Conservation (phyloP, 139 green algal genomes). For the Zygnema cylindricum region DNA sequence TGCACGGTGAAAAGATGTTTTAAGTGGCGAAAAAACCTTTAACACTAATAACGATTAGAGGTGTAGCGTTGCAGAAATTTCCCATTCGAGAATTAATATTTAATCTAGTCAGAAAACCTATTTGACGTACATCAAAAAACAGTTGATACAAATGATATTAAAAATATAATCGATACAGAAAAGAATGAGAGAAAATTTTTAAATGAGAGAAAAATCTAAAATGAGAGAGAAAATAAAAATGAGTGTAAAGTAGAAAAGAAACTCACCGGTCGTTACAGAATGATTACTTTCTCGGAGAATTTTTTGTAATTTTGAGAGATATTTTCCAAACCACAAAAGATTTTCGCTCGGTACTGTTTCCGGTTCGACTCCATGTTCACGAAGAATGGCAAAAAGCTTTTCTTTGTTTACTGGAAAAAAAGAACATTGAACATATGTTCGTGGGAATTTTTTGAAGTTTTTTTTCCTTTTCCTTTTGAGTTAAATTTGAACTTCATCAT, state of each 20-base stretch:
- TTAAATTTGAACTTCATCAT: too few species aligned
- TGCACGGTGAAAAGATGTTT: too few species aligned
- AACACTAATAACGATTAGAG: too few species aligned
- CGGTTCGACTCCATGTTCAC: conserved; percentile 32
- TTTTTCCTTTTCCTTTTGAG: too few species aligned
- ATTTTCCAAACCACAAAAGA: conserved; percentile 4
- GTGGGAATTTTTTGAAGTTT: too few species aligned
- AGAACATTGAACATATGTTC: too few species aligned
- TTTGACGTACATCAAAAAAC: neutral
- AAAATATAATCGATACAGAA: neutral
- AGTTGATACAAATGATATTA: neutral
- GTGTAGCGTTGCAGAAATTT: too few species aligned
- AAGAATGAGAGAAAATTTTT: neutral
- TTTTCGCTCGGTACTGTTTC: conserved; percentile 17
- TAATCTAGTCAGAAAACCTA: neutral
- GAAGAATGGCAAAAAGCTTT: conserved; percentile 12
- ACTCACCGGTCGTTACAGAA: neutral
- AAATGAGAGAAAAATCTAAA: neutral
- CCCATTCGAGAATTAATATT: neutral
- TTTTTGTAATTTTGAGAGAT: conserved; percentile 13
- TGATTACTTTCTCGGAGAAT: neutral
- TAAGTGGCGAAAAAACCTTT: too few species aligned
- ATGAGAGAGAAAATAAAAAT: neutral
- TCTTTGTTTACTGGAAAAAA: conserved; percentile 32
- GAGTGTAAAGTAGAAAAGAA: neutral